phyloP scores from a whole-genome alignment of 176 grass and related monocot genomes.

The Aegilops bicornis region DNA sequence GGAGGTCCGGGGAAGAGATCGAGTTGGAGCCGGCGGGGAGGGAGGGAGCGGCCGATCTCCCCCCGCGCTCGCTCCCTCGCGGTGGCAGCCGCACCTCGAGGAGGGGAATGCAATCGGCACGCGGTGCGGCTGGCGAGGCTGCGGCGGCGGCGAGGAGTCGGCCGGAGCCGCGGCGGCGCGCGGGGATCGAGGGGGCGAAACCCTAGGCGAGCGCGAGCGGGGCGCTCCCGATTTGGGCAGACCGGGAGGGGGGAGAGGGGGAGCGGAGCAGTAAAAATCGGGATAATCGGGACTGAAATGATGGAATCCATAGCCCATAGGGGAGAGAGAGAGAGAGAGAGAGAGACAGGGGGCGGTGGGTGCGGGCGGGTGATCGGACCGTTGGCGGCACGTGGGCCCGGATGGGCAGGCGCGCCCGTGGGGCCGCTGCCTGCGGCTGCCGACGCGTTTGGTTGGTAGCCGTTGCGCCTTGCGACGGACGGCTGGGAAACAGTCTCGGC shows the following conservation, averaged over 20 bases:
- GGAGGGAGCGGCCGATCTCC: neutral
- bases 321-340: neutral
- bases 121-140: neutral
- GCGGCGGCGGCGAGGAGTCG: neutral
- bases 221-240: neutral
- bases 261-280: neutral
- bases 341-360: no score
- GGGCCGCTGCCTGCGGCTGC: neutral
- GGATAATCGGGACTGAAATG: neutral
- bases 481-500: no score
- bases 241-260: neutral
- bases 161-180: no score
- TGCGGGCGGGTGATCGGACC: neutral
- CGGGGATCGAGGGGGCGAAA: constrained; percentile 1
- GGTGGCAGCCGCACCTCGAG: neutral
- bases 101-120: neutral
- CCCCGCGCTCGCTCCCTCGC: neutral
- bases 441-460: constrained; percentile 21
- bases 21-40: neutral
- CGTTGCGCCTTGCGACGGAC: neutral
- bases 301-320: no score
- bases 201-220: constrained; percentile 21
- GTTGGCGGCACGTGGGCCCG: constrained; percentile 17
- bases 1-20: neutral
- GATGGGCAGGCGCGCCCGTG: no score